These are phyloP conservation scores for Metarhizium anisopliae DNA, from an alignment of 2,329 filamentous ascomycete genomes.

Conservation along the genomic window DNA sequence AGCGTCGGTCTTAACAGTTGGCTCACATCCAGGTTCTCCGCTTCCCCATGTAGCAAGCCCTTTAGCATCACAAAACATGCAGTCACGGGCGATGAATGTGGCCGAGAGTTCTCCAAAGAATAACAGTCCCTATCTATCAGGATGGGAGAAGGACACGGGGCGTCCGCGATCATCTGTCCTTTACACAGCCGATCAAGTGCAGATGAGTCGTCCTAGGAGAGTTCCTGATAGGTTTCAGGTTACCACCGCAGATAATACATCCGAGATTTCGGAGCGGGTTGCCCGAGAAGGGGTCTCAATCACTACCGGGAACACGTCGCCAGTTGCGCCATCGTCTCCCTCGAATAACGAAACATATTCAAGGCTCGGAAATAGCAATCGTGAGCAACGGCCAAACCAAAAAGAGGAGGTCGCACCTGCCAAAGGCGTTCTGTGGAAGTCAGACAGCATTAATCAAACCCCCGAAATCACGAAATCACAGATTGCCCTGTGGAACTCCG, in stretches of 20 bases:
- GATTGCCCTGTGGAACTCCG: neutral
- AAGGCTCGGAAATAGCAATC: neutral
- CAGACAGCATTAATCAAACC: neutral
- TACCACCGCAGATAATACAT: neutral
- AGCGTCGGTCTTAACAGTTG: conserved; percentile 41
- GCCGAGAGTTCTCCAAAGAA: neutral
- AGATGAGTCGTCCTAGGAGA: conserved; percentile 2
- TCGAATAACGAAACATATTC: neutral
- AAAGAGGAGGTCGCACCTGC: neutral
- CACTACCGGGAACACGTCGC: neutral
- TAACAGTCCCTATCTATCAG: neutral
- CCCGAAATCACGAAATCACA: neutral
- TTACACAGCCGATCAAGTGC: neutral
- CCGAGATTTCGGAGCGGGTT: neutral
- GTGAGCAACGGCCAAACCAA: neutral
- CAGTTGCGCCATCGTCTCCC: neutral
- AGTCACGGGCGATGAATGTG: neutral
- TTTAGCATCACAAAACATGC: neutral
- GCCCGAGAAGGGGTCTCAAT: neutral
- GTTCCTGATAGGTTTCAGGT: neutral
- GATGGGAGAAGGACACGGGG: neutral
- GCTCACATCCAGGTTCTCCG: conserved; percentile 13
- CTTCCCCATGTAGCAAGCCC: neutral
- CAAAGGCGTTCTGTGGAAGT: neutral
- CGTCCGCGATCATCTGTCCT: conserved; percentile 1